A percentile compares a stretch with the other conserved stretches of the same genome.
phyloP scores from a whole-genome alignment of 148 eudicot species.

The Persicaria maculosa region DNA sequence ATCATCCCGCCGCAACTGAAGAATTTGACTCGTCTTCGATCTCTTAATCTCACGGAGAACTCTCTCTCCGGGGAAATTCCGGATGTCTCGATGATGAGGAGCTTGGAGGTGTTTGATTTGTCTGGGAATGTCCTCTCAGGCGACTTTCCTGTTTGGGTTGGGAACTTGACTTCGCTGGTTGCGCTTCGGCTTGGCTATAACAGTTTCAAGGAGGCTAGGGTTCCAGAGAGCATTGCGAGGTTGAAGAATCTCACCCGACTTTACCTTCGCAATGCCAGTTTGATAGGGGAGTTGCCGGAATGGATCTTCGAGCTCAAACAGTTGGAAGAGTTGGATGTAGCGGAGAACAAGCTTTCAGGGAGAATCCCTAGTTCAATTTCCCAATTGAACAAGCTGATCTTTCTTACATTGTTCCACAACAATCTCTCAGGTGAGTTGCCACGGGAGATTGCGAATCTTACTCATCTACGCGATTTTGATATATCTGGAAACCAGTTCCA shows the following conservation, averaged over 20 bases:
- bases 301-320: constrained; percentile 47
- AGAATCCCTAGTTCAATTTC: constrained; percentile 47
- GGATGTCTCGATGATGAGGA: constrained; percentile 51
- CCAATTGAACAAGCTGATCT: constrained; percentile 36
- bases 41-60: constrained; percentile 60
- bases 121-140: constrained; percentile 55
- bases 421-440: constrained; percentile 73
- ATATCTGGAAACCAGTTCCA: constrained; percentile 60
- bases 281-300: constrained; percentile 61
- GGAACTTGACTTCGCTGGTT: constrained; percentile 45
- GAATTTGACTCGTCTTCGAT: constrained; percentile 44
- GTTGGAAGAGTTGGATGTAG: constrained; percentile 54
- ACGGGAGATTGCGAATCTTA: constrained; percentile 44
- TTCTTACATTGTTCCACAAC: constrained; percentile 68
- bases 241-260: constrained; percentile 64
- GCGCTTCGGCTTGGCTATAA: constrained; percentile 52
- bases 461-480: constrained; percentile 64
- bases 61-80: constrained; percentile 54
- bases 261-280: constrained; percentile 33
- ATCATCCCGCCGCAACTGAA: constrained; percentile 37
- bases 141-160: constrained; percentile 65
- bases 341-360: constrained; percentile 53
- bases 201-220: constrained; percentile 43
- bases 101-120: constrained; percentile 56
- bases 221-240: constrained; percentile 57